A percentile compares a stretch with the other conserved stretches of the same genome.
Evolutionary conservation across 2,329 filamentous ascomycete genomes (phyloP).

Genomic region (Coniochaeta sp.): DNA sequence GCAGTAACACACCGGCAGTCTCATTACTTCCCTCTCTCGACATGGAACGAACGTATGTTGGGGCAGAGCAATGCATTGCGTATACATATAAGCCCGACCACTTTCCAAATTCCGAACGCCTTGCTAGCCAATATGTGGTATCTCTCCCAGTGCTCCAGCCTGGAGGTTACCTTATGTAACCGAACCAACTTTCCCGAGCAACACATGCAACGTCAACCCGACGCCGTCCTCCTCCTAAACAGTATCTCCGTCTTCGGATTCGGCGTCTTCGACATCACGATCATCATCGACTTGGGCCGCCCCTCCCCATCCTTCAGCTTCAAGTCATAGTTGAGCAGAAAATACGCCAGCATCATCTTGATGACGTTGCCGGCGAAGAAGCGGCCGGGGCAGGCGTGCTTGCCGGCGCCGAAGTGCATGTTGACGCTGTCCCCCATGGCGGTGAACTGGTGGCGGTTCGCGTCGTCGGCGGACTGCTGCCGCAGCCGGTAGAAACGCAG

Average conservation of each 20-base stretch:
- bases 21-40: too few relatives aligned
- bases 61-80: too few relatives aligned
- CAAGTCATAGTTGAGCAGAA: conserved; percentile 36
- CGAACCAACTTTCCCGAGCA: background rate
- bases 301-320: conserved; percentile 28
- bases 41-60: too few relatives aligned
- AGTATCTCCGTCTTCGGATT: conserved; percentile 32
- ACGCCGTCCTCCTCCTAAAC: conserved; percentile 25
- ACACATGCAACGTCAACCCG: background rate
- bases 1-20: too few relatives aligned
- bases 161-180: background rate
- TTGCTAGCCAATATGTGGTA: too few relatives aligned
- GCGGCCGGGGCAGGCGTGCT: conserved; percentile 40
- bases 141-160: background rate
- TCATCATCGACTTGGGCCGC: conserved; percentile 29
- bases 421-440: conserved; percentile 30
- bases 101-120: too few relatives aligned
- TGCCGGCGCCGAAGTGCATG: conserved; percentile 39
- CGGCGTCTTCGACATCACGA: conserved; percentile 32
- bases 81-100: too few relatives aligned
- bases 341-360: conserved; percentile 34
- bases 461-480: conserved; percentile 27
- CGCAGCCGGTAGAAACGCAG: conserved; percentile 41
- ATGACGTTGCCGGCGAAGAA: conserved; percentile 41
- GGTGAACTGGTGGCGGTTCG: conserved; percentile 35